These are phyloP conservation scores for Persicaria tinctoria DNA, from an alignment of 148 eudicot species.

Conservation along the genomic window DNA sequence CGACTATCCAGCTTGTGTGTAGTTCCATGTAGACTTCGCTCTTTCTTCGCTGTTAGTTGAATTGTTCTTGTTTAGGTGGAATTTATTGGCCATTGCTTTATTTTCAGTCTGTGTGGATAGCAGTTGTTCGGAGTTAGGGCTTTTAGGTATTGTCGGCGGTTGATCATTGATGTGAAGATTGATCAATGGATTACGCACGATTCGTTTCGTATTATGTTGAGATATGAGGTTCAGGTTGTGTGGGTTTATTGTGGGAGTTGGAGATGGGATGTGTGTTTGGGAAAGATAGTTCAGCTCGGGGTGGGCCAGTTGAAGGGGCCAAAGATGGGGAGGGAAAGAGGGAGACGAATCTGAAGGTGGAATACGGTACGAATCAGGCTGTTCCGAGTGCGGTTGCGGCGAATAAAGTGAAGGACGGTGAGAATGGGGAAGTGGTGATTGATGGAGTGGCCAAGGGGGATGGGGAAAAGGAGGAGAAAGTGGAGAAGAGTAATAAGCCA, in stretches of 20 bases:
- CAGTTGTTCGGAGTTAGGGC: conserved; percentile 27
- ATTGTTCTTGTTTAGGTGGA: neutral
- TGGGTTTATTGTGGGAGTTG: conserved; percentile 1
- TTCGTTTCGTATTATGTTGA: conserved; percentile 30
- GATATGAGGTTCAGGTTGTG: conserved; percentile 39
- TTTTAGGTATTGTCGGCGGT: conserved; percentile 22
- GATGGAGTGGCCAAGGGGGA: conserved; percentile 30
- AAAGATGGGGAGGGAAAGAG: conserved; percentile 20
- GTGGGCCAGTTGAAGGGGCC: conserved; percentile 15
- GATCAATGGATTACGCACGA: neutral
- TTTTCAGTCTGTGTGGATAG: neutral
- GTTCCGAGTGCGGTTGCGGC: conserved; percentile 3
- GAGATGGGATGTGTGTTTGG: conserved; percentile 75
- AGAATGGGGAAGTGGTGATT: conserved; percentile 19
- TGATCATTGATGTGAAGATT: conserved; percentile 7
- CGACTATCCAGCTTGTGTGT: neutral
- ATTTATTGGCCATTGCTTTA: conserved; percentile 1
- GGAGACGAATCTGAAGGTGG: conserved; percentile 24
- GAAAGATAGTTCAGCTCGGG: conserved; percentile 30
- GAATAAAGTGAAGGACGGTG: conserved; percentile 1
- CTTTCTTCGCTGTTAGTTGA: neutral
- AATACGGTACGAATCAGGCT: conserved; percentile 14
- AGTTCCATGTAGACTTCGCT: neutral
- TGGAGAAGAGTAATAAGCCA: conserved; percentile 29
- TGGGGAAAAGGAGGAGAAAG: conserved; percentile 31